These are phyloP conservation scores for Takashimella tepidaria DNA, from an alignment of 1,284 basidiomycete species.

Conservation along the genomic window DNA sequence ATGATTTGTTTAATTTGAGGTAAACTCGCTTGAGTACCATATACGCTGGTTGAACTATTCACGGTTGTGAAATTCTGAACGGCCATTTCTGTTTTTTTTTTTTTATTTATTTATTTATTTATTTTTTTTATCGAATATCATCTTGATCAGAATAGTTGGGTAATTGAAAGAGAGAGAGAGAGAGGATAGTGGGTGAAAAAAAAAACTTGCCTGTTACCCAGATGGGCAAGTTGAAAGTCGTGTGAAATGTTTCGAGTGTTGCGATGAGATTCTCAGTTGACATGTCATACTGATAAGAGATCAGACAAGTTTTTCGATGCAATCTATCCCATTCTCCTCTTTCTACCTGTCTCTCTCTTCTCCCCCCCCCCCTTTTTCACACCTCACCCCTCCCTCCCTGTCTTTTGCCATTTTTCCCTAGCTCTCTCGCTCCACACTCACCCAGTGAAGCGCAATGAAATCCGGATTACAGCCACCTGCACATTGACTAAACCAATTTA, in stretches of 20 bases:
- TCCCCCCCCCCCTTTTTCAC: too few species aligned
- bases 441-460: conserved; percentile 50
- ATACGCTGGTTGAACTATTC: conserved; percentile 5
- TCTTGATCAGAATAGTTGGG: too few species aligned
- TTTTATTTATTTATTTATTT: too few species aligned
- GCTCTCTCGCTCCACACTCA: conserved; percentile 10
- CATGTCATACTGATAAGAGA: conserved; percentile 64
- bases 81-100: conserved; percentile 35
- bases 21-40: conserved; percentile 39
- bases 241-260: conserved; percentile 55
- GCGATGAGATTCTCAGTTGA: conserved; percentile 52
- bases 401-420: conserved; percentile 1
- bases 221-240: conserved; percentile 54
- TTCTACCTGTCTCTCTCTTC: conserved; percentile 4
- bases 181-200: not conserved
- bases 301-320: not conserved
- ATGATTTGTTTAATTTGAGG: conserved; percentile 48
- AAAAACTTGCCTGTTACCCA: conserved; percentile 60
- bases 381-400: too few species aligned
- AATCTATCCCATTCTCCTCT: not conserved
- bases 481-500: conserved; percentile 48
- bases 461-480: conserved; percentile 49
- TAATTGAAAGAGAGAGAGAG: not conserved
- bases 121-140: too few species aligned
- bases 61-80: conserved; percentile 45